Percentiles rank a stretch among this genome's conserved stretches.
Conservation (phyloP, 2,329 filamentous ascomycete species). For the Echinosphaeria canescens region DNA sequence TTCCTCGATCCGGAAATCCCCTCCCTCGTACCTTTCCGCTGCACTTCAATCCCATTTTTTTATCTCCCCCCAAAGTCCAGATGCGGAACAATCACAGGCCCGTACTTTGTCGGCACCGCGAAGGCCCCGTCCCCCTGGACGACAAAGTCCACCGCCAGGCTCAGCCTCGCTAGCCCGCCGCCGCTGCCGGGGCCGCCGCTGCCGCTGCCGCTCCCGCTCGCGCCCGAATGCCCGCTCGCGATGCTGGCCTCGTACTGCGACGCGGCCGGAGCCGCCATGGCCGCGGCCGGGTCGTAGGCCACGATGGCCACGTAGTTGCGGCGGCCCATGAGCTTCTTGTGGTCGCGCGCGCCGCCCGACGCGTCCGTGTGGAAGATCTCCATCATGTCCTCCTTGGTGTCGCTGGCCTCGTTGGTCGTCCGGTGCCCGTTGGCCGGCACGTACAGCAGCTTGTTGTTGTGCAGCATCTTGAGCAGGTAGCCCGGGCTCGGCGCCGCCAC, state of each 20-base stretch:
- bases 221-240: conserved; percentile 4
- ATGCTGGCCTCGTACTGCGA: conserved; percentile 10
- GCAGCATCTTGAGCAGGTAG: conserved; percentile 86
- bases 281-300: conserved; percentile 64
- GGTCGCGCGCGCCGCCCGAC: conserved; percentile 58
- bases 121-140: conserved; percentile 80
- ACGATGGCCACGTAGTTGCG: conserved; percentile 86
- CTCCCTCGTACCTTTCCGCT: too few relatives aligned
- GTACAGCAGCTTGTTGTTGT: conserved; percentile 85
- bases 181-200: conserved; percentile 11
- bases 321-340: conserved; percentile 82
- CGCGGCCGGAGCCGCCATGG: conserved; percentile 10
- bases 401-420: conserved; percentile 51
- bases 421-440: conserved; percentile 72
- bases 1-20: too few relatives aligned
- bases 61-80: conserved; percentile 57
- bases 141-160: conserved; percentile 87
- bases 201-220: conserved; percentile 2
- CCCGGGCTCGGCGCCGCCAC: conserved; percentile 70
- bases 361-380: conserved; percentile 96
- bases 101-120: conserved; percentile 78
- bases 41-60: too few relatives aligned
- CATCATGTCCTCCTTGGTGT: conserved; percentile 99
- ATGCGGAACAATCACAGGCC: conserved; percentile 84
- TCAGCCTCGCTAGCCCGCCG: conserved; percentile 41